These are phyloP conservation scores for Leptomonas pyrrhocoris DNA, from an alignment of 208 protist genomes.

Conservation along the genomic window DNA sequence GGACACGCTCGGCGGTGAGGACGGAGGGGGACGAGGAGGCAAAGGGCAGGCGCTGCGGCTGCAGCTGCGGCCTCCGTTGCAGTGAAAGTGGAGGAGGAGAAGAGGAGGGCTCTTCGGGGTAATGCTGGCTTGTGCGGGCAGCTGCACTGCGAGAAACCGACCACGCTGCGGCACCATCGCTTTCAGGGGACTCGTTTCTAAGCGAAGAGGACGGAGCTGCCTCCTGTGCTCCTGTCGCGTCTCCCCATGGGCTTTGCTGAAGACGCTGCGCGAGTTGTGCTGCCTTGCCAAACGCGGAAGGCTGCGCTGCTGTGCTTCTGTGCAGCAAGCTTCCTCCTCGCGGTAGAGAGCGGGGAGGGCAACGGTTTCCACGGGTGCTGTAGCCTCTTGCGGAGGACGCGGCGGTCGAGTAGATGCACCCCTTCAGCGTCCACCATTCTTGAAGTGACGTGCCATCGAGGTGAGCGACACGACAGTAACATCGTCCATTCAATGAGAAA, in stretches of 20 bases:
- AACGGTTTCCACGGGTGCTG: not conserved
- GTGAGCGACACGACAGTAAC: not conserved
- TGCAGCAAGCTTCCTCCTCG: too few species aligned
- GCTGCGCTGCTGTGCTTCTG: not conserved
- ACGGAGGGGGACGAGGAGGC: not conserved
- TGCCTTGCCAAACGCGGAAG: not conserved
- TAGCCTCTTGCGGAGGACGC: not conserved
- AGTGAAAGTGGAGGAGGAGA: not conserved
- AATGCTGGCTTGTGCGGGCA: too few species aligned
- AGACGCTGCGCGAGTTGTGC: conserved; percentile 4
- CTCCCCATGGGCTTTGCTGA: conserved; percentile 7
- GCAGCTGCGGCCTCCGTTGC: not conserved
- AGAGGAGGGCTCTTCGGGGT: not conserved
- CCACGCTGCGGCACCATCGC: not conserved
- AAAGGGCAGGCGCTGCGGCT: not conserved
- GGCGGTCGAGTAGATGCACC: not conserved
- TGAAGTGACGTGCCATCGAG: not conserved
- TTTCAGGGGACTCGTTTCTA: not conserved
- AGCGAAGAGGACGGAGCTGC: not conserved
- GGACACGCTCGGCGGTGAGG: too few species aligned
- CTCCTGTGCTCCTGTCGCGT: not conserved
- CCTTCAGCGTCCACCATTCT: not conserved
- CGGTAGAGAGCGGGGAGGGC: not conserved
- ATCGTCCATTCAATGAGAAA: too few species aligned
- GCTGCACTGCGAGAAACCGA: not conserved